phyloP scores from a whole-genome alignment of 2,329 filamentous ascomycete species.

The Fusarium xyrophilum region DNA sequence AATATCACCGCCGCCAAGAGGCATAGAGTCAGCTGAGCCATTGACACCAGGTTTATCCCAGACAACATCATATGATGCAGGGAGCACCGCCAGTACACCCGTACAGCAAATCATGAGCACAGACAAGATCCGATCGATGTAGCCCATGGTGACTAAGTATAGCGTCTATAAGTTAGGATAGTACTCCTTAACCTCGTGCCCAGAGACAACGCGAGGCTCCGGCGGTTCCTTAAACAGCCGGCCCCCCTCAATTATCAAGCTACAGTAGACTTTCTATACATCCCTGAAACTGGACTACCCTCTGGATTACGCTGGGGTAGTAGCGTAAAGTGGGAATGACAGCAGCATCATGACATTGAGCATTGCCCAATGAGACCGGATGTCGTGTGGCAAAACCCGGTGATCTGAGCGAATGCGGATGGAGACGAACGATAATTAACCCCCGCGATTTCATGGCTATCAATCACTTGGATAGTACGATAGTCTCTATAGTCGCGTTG shows the following conservation, averaged over 20 bases:
- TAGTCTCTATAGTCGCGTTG: background rate
- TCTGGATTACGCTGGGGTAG: background rate
- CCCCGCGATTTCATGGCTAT: background rate
- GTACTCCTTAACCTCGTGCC: rapidly evolving
- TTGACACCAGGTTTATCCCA: slow-evolving; percentile 4
- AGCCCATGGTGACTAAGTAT: background rate
- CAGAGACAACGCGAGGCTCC: too few species aligned
- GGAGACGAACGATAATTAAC: background rate
- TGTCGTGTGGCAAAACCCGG: background rate
- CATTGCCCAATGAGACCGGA: background rate
- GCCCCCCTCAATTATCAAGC: rapidly evolving
- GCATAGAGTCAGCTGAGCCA: slow-evolving; percentile 11
- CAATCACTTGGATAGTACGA: background rate
- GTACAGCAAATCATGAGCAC: background rate
- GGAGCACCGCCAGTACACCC: background rate
- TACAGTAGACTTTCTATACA: too few species aligned
- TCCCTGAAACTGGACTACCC: background rate
- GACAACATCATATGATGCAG: background rate
- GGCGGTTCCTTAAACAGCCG: background rate
- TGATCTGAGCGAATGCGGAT: background rate
- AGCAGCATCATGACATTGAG: background rate
- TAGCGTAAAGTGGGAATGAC: background rate
- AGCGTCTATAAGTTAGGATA: background rate
- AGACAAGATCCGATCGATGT: rapidly evolving
- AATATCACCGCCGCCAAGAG: slow-evolving; percentile 5